Evolutionary conservation across 805 yeast genomes (phyloP).

Genomic region (Myxozyma mucilagina): DNA sequence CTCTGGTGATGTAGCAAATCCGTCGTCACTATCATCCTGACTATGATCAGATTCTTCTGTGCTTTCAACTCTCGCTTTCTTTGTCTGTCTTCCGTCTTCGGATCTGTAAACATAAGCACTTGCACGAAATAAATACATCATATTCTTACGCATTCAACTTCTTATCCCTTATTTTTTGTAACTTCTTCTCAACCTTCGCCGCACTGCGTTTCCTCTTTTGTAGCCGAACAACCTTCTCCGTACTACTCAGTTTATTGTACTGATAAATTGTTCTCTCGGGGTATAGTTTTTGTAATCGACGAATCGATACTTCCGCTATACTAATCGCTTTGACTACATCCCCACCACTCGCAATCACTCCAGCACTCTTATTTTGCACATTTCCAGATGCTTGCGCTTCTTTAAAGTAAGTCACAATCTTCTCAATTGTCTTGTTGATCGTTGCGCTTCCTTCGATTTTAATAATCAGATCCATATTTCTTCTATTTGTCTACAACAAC

Average conservation of each 20-base stretch:
- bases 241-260: conserved; percentile 5
- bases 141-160: background rate
- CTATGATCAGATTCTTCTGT: too few relatives aligned
- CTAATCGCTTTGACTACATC: conserved; percentile 15
- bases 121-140: background rate
- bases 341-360: conserved; percentile 2
- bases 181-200: conserved; percentile 1
- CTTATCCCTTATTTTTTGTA: background rate
- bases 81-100: background rate
- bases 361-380: too few relatives aligned
- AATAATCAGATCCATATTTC: too few relatives aligned
- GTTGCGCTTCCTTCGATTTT: background rate
- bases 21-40: background rate
- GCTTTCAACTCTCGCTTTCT: background rate
- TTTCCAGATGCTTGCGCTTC: background rate
- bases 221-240: conserved; percentile 4
- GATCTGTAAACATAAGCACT: background rate
- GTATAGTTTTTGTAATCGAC: background rate
- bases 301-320: conserved; percentile 10
- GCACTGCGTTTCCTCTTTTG: conserved; percentile 1
- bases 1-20: background rate
- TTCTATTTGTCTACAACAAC: too few relatives aligned
- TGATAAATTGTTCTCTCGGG: conserved; percentile 3
- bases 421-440: background rate
- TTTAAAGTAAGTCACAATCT: background rate